These are phyloP conservation scores for Colletotrichum spaethianum DNA, from an alignment of 2,329 filamentous ascomycete genomes.

Conservation along the genomic window DNA sequence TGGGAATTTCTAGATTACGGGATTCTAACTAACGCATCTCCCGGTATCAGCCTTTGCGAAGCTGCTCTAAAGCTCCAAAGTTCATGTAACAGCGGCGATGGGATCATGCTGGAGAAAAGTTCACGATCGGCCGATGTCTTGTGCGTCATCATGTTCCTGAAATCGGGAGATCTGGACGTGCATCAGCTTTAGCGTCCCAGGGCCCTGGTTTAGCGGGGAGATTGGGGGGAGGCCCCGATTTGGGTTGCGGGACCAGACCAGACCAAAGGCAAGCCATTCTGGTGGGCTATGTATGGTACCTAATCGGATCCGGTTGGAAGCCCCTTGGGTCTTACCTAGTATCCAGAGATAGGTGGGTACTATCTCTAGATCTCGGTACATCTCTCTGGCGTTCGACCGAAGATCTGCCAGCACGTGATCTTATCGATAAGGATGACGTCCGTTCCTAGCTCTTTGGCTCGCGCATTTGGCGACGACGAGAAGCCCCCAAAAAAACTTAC, in stretches of 20 bases:
- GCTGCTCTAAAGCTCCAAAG: background rate
- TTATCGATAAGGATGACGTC: slow-evolving; percentile 29
- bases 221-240: background rate
- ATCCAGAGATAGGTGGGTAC: too few species aligned
- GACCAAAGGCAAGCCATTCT: background rate
- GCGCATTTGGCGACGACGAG: slow-evolving; percentile 15
- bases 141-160: slow-evolving; percentile 40
- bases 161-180: slow-evolving; percentile 41
- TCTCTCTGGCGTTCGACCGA: too few species aligned
- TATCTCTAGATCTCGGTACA: too few species aligned
- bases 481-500: background rate
- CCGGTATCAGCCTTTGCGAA: background rate
- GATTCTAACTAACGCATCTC: background rate
- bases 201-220: slow-evolving; percentile 23
- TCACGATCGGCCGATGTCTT: slow-evolving; percentile 42
- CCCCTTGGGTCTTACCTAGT: too few species aligned
- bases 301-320: background rate
- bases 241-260: background rate
- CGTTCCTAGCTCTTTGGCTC: background rate
- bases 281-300: slow-evolving; percentile 12
- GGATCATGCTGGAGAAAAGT: slow-evolving; percentile 24
- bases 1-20: background rate
- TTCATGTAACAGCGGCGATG: background rate
- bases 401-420: background rate
- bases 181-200: slow-evolving; percentile 37